phyloP scores from a whole-genome alignment of 73 alveolate genomes.

The Halteria grandinella region DNA sequence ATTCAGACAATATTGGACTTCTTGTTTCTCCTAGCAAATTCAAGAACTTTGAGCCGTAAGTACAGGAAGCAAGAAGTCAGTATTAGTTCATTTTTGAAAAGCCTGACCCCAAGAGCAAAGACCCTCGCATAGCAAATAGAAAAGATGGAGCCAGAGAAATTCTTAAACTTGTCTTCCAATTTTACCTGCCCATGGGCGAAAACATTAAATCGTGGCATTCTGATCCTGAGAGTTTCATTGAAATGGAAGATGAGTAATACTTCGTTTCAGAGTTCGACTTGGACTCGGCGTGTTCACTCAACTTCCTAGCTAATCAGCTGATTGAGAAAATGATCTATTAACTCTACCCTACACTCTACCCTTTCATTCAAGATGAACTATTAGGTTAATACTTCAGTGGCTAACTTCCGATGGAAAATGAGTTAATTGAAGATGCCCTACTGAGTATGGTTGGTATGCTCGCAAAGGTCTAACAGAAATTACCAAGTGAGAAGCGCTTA shows the following conservation, averaged over 20 bases:
- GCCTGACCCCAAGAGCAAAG: conserved; percentile 36
- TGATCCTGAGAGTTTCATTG: conserved; percentile 60
- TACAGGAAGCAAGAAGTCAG: conserved; percentile 43
- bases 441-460: conserved; percentile 22
- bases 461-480: conserved; percentile 28
- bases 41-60: conserved; percentile 51
- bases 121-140: conserved; percentile 14
- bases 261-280: conserved; percentile 54
- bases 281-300: conserved; percentile 29
- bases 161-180: conserved; percentile 7
- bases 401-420: neutral
- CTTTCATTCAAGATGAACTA: conserved; percentile 12
- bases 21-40: conserved; percentile 66
- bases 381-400: conserved; percentile 24
- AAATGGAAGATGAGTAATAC: conserved; percentile 49
- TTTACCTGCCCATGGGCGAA: conserved; percentile 35
- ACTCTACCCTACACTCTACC: conserved; percentile 23
- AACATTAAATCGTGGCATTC: conserved; percentile 23
- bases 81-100: conserved; percentile 38
- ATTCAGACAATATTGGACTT: conserved; percentile 41
- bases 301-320: conserved; percentile 11
- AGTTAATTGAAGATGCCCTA: conserved; percentile 27
- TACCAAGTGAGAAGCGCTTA: conserved; percentile 11
- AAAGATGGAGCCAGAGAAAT: conserved; percentile 47
- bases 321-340: conserved; percentile 20